Evolutionary conservation across 805 yeast species (phyloP), one percentile per base, ranked within the genome.

Genomic region (Saturnispora saitoi): DNA sequence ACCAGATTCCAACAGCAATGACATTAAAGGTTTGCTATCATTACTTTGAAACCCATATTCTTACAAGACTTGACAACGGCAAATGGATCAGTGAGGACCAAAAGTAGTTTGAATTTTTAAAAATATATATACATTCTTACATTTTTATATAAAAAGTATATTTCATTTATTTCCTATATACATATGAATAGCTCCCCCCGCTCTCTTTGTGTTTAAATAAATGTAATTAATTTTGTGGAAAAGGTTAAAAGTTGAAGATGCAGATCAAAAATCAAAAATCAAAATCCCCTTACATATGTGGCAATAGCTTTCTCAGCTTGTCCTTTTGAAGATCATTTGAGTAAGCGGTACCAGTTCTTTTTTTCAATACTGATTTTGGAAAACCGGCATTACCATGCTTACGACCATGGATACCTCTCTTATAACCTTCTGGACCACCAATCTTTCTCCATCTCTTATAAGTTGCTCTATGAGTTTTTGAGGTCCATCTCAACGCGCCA

Each of bases 321-420:
- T 76, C 77, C 44, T 77, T 69, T 59, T 83, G 88, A 22, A 72
- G 68, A 22, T 71, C 69, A 29, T 67, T 72, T 36, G 80, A 86
- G 56, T 67, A 62, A 7, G 73, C 77, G 56, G 73, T 83, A 29
- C 79, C 83, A 55, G 80, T 76, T 65, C 83, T 71, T 57, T 73
- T 74, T 51, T 77, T 70, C 59, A 84, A 67, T 24, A 76, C 71
- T 45, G 81, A 73, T 37, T 77, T 69, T 30, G 89, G 75, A 83
- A 93, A 90, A 20, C 95, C 90, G 1, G 89, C 86, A 60, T 90
- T 90, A 45, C 97, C 96, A 64, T 90, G 97, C 56, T 86, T 84
- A 70, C 95, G 78, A 10, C 96, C 95, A 19, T 95, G 84, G 57
- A 80, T 78, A 53, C 75, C 90, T 61, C 87, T 70, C 57, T 80